Evolutionary conservation across 2,329 filamentous ascomycete genomes (phyloP).

Genomic region (Exutisphaerella laricina): DNA sequence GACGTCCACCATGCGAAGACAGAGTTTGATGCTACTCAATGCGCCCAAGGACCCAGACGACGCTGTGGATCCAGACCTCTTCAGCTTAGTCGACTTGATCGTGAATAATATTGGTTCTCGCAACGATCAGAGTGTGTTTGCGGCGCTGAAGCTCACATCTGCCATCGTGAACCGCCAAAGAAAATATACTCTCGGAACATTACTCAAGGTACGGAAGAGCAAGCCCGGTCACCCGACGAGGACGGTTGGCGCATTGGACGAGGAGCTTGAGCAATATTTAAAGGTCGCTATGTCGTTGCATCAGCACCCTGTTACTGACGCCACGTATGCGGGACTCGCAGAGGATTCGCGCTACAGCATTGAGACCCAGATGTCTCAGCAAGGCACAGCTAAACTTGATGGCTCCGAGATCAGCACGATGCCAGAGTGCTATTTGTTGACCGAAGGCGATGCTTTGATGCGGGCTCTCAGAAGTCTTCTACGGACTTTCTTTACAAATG

Average conservation of each 20-base stretch:
- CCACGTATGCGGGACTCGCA: conserved; percentile 65
- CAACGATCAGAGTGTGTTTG: conserved; percentile 82
- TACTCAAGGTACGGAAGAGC: conserved; percentile 62
- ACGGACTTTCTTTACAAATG: conserved; percentile 78
- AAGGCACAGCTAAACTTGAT: conserved; percentile 1
- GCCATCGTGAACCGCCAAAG: conserved; percentile 84
- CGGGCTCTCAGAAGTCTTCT: conserved; percentile 54
- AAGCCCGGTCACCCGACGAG: conserved; percentile 52
- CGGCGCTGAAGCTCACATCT: conserved; percentile 80
- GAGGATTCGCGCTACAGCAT: conserved; percentile 54
- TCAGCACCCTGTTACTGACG: conserved; percentile 64
- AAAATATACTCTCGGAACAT: conserved; percentile 71
- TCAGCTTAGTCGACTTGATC: conserved; percentile 88
- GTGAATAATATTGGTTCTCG: conserved; percentile 76
- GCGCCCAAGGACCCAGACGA: conserved; percentile 72
- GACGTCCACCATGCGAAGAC: conserved; percentile 70
- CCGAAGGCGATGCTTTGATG: conserved; percentile 54
- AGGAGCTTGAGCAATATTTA: conserved; percentile 68
- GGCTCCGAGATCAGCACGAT: conserved; percentile 3
- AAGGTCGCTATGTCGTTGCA: conserved; percentile 63
- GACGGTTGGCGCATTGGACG: conserved; percentile 68
- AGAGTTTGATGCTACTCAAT: conserved; percentile 80
- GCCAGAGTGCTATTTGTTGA: conserved; percentile 13
- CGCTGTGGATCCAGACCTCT: conserved; percentile 73
- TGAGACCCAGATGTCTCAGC: conserved; percentile 26